Base-by-base conservation (phyloP, 768 basidiomycete species). In the Phlebiopsis flavidoalba region DNA sequence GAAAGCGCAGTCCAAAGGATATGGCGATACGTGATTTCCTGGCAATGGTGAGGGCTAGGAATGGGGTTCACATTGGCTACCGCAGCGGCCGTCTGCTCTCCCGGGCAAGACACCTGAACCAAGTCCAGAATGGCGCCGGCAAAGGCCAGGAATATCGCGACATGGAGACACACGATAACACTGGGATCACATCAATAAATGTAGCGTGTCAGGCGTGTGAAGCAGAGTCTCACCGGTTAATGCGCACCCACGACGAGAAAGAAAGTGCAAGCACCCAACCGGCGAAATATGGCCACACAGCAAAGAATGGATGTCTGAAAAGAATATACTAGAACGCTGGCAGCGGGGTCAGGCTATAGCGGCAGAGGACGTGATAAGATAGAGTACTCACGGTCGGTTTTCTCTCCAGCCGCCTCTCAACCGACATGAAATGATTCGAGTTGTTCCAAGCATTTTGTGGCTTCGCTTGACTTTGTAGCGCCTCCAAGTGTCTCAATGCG, bases 1-100 rank as follows among this genome's bases (percentile, higher is more conserved):
- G 40, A 43, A 12, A 43, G 40, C 11, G 40, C 40, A 31, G 26
- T 5, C 84, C 85, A 47, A 80, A 69, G 10, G 88, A 82, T 21
- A 89, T 64, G 11, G 84, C 76, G n/a, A 60, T 85, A 76, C 53
- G 80, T 74, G 31, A 86, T 73, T 69, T 91, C 90, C 88, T 83
- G 5, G 80, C 71, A 55, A 75, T 77, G 35, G 82, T 72, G 40
- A 85, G 74, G 14, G 73, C 77, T 8, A 51, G 31, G 45, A 77
- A 70, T n/a, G 24, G 75, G 60, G 31, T 64, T 66, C 10, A 73
- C 61, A 15, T 64, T 66, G 5, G 63, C 58, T 43, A 68, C 70
- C 50, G 64, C 55, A 21, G 69, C 62, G 14, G 66, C 66, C 40
- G 70, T 65, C 22, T 62, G 63, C n/a, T 64, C 58, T 4, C 77